Base-by-base conservation (phyloP, 1,284 basidiomycete genomes). In the Butyriboletus appendiculatus region DNA sequence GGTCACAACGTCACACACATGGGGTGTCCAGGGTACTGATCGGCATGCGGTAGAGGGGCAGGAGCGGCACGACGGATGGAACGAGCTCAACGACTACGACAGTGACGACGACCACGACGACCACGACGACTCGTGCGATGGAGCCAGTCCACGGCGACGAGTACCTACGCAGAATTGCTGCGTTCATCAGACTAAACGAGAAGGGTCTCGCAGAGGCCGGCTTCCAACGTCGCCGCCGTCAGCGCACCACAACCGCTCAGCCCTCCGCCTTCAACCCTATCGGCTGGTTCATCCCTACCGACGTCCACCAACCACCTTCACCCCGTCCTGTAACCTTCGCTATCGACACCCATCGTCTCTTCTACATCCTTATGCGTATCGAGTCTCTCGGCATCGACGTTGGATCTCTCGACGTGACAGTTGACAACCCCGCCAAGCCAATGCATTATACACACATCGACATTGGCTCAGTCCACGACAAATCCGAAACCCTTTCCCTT, bases 281-380 rank as follows among this genome's bases (percentile, higher is more conserved):
- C 41, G 75, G 73, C 53, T 90, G 88, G 89, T 80, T 89, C 59
- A 73, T 75, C 45, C 67, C 75, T 39, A 20, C 48, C 58, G 71
- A 54, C 52, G 63, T 41, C 51, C 70, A 32, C 58, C 70, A 51
- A 15, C 48, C 72, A 4, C 55, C 69, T 16, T 62, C 73, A 5
- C 68, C 76, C 35, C 82, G 81, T 64, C 82, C 88, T 5, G 73
- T 89, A 37, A 73, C 87, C 12, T 81, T 94, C 45, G 70, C 81
- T 9, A 80, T 91, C 60, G 90, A 94, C 71, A 83, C 81, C 16
- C 90, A 94, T 68, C 92, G 90, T 62, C 81, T 96, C 12, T 93
- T 90, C 79, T 96, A 95, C 71, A 73, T 94, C 59, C 81, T 96
- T 52, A 88, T 95, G 73, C 88, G 92, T 43, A 80, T 95, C 60